These are phyloP conservation scores for Termitomyces sp. DNA, from an alignment of 1,284 basidiomycete species.

Conservation along the genomic window DNA sequence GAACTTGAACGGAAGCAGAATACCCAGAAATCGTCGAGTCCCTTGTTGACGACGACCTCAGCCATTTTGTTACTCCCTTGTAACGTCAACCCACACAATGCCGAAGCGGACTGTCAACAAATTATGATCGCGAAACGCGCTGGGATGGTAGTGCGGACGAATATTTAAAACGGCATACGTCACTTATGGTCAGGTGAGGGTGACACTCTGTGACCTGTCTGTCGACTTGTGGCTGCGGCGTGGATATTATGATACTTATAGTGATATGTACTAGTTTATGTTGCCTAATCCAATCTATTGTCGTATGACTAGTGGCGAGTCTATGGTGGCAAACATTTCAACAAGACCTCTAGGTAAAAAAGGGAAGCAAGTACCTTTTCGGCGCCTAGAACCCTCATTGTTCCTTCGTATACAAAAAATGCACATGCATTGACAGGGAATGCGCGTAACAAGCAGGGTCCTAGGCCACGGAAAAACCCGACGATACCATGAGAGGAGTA, in stretches of 20 bases:
- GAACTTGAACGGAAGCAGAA: too few species aligned
- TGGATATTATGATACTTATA: neutral
- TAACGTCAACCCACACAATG: too few species aligned
- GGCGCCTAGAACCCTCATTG: constrained; percentile 58
- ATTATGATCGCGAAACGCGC: too few species aligned
- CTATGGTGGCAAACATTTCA: constrained; percentile 6
- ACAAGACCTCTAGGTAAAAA: neutral
- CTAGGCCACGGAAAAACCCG: constrained; percentile 61
- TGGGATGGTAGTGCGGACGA: too few species aligned
- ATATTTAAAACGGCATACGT: too few species aligned
- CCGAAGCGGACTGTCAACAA: too few species aligned
- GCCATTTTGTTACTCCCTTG: too few species aligned
- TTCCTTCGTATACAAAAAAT: constrained; percentile 66
- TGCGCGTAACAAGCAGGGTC: constrained; percentile 59
- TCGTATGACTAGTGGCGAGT: constrained; percentile 14
- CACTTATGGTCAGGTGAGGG: too few species aligned
- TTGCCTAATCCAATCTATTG: neutral
- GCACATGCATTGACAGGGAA: constrained; percentile 73
- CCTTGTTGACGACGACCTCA: too few species aligned
- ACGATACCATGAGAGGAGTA: constrained; percentile 42
- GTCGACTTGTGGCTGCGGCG: too few species aligned
- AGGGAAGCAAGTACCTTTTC: constrained; percentile 45
- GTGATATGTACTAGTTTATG: neutral
- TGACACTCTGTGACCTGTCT: too few species aligned
- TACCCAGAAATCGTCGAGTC: too few species aligned